Evolutionary conservation across 257 asterid genomes (phyloP).

Genomic region (Solanum chmielewskii): DNA sequence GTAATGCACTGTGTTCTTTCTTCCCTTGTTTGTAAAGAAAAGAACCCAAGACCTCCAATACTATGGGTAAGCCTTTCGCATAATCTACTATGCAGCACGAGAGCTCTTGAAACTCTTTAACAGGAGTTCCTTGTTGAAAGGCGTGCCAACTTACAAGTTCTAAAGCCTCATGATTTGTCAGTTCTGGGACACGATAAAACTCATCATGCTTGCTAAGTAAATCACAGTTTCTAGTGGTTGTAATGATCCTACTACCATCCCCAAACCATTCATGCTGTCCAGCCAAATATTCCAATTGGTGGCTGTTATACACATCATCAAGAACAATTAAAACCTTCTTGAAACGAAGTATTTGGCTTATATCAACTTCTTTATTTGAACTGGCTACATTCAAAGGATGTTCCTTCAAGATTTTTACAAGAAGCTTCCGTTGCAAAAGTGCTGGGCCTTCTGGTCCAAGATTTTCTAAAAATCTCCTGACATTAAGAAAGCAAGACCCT

Average conservation of each 20-base stretch:
- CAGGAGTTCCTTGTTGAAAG: neutral
- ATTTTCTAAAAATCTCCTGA: neutral
- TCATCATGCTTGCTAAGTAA: neutral
- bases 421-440: neutral
- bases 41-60: neutral
- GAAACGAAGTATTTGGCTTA: neutral
- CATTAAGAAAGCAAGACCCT: neutral
- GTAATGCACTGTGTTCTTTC: neutral
- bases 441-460: neutral
- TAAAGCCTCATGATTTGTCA: neutral
- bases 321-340: neutral
- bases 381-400: neutral
- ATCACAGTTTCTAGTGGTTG: neutral
- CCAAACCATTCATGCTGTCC: neutral
- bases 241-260: neutral
- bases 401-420: neutral
- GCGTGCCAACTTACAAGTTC: neutral
- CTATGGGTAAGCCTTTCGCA: neutral
- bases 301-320: neutral
- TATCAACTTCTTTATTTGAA: neutral
- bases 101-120: neutral
- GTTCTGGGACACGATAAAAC: neutral
- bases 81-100: neutral
- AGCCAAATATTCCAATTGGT: neutral
- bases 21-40: neutral